phyloP scores from a whole-genome alignment of 768 basidiomycete genomes.

The Daedaleopsis sinensis region DNA sequence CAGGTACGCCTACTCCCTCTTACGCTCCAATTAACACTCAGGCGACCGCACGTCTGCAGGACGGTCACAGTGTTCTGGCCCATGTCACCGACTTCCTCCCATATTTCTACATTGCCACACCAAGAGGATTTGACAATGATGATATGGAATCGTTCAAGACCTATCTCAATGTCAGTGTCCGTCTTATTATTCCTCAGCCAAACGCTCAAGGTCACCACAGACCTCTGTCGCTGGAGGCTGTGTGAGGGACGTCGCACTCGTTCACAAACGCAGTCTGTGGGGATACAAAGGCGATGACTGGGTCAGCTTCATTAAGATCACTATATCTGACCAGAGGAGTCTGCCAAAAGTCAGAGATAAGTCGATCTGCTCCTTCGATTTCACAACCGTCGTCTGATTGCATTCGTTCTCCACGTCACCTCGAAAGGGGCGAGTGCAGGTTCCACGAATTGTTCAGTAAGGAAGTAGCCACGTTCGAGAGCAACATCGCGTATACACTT shows the following conservation, averaged over 20 bases:
- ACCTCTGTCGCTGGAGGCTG: slow-evolving; percentile 36
- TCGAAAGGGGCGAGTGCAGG: slow-evolving; percentile 56
- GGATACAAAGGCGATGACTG: slow-evolving; percentile 85
- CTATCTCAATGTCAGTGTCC: slow-evolving; percentile 70
- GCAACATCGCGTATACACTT: slow-evolving; percentile 88
- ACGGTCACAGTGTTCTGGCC: slow-evolving; percentile 87
- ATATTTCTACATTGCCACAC: slow-evolving; percentile 91
- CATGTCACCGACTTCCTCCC: slow-evolving; percentile 83
- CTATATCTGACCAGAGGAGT: slow-evolving; percentile 67
- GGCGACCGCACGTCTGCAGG: slow-evolving; percentile 41
- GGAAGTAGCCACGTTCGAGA: slow-evolving; percentile 79
- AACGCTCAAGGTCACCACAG: slow-evolving; percentile 27
- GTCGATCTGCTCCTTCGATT: slow-evolving; percentile 42
- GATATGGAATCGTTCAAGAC: slow-evolving; percentile 68
- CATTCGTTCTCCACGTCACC: slow-evolving; percentile 39
- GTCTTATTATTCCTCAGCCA: not conserved
- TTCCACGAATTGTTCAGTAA: slow-evolving; percentile 50
- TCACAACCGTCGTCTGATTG: slow-evolving; percentile 11
- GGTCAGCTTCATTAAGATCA: slow-evolving; percentile 85
- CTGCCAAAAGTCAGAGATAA: slow-evolving; percentile 92
- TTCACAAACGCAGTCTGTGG: slow-evolving; percentile 77
- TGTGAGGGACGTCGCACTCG: slow-evolving; percentile 58
- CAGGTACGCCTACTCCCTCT: slow-evolving; percentile 49
- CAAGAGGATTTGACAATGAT: slow-evolving; percentile 74
- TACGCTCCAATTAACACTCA: not conserved